These are phyloP conservation scores for Beta lomatogona DNA, from an alignment of 179 eudicot species.

Conservation along the genomic window DNA sequence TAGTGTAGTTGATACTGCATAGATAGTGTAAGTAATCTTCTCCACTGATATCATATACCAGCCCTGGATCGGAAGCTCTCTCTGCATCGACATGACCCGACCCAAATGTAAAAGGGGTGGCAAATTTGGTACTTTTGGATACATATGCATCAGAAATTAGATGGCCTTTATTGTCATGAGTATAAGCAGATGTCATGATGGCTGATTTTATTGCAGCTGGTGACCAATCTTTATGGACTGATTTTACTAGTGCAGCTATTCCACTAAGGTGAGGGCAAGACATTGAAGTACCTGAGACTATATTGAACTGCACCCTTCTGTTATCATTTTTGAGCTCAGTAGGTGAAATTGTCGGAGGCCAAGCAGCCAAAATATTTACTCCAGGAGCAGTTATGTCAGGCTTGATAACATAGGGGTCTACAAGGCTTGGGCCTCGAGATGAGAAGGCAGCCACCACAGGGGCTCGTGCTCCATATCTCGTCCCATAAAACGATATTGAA, in stretches of 20 bases:
- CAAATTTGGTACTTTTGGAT: conserved; percentile 39
- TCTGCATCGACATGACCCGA: conserved; percentile 78
- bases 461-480: conserved; percentile 52
- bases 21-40: conserved; percentile 57
- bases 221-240: conserved; percentile 66
- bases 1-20: conserved; percentile 60
- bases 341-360: conserved; percentile 76
- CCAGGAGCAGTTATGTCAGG: conserved; percentile 81
- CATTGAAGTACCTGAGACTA: conserved; percentile 81
- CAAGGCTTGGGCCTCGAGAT: conserved; percentile 67
- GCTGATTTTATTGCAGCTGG: conserved; percentile 82
- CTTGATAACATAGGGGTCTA: conserved; percentile 61
- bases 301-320: conserved; percentile 61
- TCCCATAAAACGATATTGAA: conserved; percentile 50
- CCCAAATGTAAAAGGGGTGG: conserved; percentile 66
- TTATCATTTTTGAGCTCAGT: conserved; percentile 52
- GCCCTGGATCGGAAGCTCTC: conserved; percentile 65
- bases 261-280: conserved; percentile 84
- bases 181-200: conserved; percentile 69
- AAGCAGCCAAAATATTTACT: conserved; percentile 72
- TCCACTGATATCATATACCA: conserved; percentile 53
- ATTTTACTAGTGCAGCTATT: conserved; percentile 56
- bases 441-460: conserved; percentile 80
- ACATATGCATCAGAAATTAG: conserved; percentile 51
- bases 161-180: conserved; percentile 41